A percentile compares a stretch with the other conserved stretches of the same genome.
Evolutionary conservation across 2,329 filamentous ascomycete species (phyloP).

Genomic region (Cercospora zeina): DNA sequence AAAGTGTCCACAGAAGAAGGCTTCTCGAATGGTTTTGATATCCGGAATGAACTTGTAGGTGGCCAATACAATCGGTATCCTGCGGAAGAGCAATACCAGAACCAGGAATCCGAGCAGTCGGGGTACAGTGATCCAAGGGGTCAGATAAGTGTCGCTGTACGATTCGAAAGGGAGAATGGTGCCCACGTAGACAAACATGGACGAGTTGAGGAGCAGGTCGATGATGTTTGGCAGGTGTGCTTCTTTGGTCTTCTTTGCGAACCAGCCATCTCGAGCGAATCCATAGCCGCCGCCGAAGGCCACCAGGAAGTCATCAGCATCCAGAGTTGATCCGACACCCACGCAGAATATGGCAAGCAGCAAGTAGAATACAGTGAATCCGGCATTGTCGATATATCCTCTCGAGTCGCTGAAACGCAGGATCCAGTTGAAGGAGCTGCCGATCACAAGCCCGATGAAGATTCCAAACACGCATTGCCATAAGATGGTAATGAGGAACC

Average conservation of each 20-base stretch:
- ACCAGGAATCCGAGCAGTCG: constrained; percentile 50
- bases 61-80: constrained; percentile 54
- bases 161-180: constrained; percentile 55
- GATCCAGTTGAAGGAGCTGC: constrained; percentile 50
- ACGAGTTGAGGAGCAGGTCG: constrained; percentile 57
- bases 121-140: constrained; percentile 44
- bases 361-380: constrained; percentile 58
- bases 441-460: constrained; percentile 51
- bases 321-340: constrained; percentile 54
- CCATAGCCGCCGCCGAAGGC: constrained; percentile 58
- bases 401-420: constrained; percentile 51
- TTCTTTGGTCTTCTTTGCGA: constrained; percentile 49
- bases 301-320: constrained; percentile 58
- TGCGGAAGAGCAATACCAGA: constrained; percentile 54
- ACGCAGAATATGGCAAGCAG: constrained; percentile 55
- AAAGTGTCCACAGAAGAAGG: constrained; percentile 58
- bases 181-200: constrained; percentile 59
- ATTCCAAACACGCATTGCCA: constrained; percentile 57
- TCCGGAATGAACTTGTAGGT: constrained; percentile 53
- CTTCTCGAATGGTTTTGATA: constrained; percentile 54
- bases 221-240: constrained; percentile 53
- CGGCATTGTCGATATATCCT: constrained; percentile 52
- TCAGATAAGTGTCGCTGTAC: constrained; percentile 45
- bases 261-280: constrained; percentile 58
- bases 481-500: constrained; percentile 56